Evolutionary conservation across 345 rosid genomes (phyloP).

Genomic region (Lumnitzera racemosa): DNA sequence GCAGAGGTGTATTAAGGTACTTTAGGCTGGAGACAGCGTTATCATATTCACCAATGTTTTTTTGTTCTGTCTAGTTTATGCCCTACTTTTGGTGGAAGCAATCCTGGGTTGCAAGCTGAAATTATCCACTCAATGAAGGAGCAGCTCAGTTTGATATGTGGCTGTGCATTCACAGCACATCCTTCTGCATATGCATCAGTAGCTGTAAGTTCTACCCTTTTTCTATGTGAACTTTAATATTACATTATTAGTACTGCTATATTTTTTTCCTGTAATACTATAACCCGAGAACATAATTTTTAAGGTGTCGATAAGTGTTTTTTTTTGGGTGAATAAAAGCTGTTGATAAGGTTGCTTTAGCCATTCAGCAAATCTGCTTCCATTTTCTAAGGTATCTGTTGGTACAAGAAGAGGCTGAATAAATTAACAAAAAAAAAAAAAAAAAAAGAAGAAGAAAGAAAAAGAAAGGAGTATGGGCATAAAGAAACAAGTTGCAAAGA

Average conservation of each 20-base stretch:
- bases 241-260: too few relatives aligned
- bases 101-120: slow-evolving; percentile 75
- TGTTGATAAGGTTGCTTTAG: too few relatives aligned
- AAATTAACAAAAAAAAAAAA: too few relatives aligned
- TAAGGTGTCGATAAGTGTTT: too few relatives aligned
- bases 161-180: slow-evolving; percentile 48
- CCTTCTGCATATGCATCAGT: slow-evolving; percentile 79
- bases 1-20: too few relatives aligned
- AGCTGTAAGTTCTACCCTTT: slow-evolving; percentile 46
- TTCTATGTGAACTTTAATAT: neutral
- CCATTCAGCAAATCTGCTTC: too few relatives aligned
- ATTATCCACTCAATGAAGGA: slow-evolving; percentile 74
- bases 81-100: slow-evolving; percentile 89
- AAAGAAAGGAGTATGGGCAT: neutral
- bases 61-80: slow-evolving; percentile 38
- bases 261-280: too few relatives aligned
- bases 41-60: neutral
- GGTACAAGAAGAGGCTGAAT: too few relatives aligned
- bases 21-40: too few relatives aligned
- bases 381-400: too few relatives aligned
- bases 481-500: neutral
- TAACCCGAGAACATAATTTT: neutral
- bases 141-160: slow-evolving; percentile 67
- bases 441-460: too few relatives aligned
- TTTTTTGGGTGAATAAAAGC: too few relatives aligned